Base-by-base conservation (phyloP, 352 stramenopile genomes). In the Phytopythium sindhum region DNA sequence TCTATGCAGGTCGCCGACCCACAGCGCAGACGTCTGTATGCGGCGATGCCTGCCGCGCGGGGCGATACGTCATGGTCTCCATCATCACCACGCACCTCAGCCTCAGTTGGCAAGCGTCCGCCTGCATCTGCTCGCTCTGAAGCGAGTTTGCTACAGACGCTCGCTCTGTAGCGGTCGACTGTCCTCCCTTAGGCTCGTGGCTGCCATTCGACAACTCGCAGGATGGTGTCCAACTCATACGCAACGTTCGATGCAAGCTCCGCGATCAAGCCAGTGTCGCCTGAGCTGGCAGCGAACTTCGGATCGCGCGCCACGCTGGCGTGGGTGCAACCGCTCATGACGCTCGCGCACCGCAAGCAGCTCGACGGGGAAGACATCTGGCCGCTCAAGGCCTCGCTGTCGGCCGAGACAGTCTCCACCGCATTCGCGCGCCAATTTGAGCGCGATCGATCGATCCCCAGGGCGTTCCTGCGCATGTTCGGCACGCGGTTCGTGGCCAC, bases 321-420 rank as follows among this genome's bases (percentile, higher is more conserved):
- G n/a, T 90, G 81, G 79, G 78, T 80, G 50, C 66, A 69, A 51
- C 73, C 79, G 29, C 68, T 89, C 44, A 68, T 90, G 65, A 21
- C 56, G 31, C 59, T 84, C 37, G 77, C 73, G 1, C 75, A 82
- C 54, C 55, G 61, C 15, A 84, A 81, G 31, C 75, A 87, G 37
- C 72, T 89, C 21, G 58, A 77, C 42, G 59, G 53, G 11, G 55
- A 70, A 26, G 81, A 90, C 53, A 60, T 81, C 17, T 87, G 74
- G 78, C 66, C 72, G 17, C 67, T 87, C 8, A 53, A 61, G 11
- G 52, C 68, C 29, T 73, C 76, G 19, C 56, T 26, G 2, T 51
- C 35, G 26, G 33, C 55, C n/a, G 55, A 60, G 55, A 51, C 39
- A 12, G 55, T 21, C 19, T 45, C 55, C 3, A 21, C 35, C 21